Evolutionary conservation across 768 basidiomycete genomes (phyloP).

Genomic region (Mycena epipterygia): DNA sequence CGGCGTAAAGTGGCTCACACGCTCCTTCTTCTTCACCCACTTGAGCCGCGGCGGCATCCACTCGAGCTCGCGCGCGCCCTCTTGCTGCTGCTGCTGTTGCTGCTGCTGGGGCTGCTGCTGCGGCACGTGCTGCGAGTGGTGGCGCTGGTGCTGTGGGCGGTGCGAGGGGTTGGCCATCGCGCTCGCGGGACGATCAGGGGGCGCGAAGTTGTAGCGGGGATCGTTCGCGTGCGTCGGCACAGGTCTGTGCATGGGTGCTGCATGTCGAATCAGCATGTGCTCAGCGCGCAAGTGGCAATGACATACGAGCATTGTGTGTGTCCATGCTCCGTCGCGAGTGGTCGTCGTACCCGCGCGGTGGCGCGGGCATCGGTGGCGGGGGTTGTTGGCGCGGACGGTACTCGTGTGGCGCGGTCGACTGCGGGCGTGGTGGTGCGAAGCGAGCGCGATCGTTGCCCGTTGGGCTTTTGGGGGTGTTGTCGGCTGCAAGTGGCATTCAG

Average conservation of each 20-base stretch:
- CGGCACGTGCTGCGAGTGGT: too few species aligned
- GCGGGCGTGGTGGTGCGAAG: constrained; percentile 30
- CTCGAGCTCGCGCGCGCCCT: constrained; percentile 17
- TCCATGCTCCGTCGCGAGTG: neutral
- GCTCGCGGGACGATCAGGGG: constrained; percentile 33
- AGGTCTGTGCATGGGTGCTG: constrained; percentile 14
- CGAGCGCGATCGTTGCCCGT: constrained; percentile 25
- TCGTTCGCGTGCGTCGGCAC: constrained; percentile 6
- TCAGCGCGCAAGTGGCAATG: neutral
- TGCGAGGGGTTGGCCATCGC: constrained; percentile 26
- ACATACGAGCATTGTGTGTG: constrained; percentile 6
- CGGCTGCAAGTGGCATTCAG: neutral
- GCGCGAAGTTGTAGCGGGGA: constrained; percentile 24
- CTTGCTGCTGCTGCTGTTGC: too few species aligned
- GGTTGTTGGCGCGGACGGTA: constrained; percentile 14
- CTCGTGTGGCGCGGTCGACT: constrained; percentile 34
- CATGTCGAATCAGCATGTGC: neutral
- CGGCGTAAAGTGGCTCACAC: constrained; percentile 37
- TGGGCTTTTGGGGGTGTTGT: constrained; percentile 16
- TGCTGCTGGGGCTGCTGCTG: too few species aligned
- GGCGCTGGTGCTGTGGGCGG: neutral
- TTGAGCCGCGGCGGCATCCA: constrained; percentile 35
- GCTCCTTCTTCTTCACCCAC: constrained; percentile 38
- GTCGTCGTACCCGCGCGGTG: neutral
- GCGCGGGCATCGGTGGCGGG: constrained; percentile 11